Conservation (phyloP, 495 filamentous ascomycete genomes). For the Neurospora discreta region DNA sequence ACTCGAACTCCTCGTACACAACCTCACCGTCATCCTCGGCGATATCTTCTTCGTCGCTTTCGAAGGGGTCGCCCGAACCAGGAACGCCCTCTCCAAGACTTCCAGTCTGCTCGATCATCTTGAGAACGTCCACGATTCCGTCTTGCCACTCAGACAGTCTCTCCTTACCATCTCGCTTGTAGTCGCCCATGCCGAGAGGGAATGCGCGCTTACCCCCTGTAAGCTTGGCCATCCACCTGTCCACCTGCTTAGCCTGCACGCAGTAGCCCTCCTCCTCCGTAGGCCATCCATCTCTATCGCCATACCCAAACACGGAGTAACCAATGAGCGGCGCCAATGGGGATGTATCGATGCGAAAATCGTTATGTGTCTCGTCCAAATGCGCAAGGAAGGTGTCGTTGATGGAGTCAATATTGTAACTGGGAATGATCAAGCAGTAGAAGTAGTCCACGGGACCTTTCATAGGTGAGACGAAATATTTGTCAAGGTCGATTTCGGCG, state of each 20-base stretch:
- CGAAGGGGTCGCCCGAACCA: slow-evolving; percentile 70
- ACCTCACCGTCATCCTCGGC: slow-evolving; percentile 48
- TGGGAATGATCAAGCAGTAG: slow-evolving; percentile 72
- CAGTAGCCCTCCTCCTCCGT: slow-evolving; percentile 85
- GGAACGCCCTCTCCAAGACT: slow-evolving; percentile 66
- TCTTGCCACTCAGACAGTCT: slow-evolving; percentile 64
- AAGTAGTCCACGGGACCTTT: slow-evolving; percentile 49
- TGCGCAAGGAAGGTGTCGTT: slow-evolving; percentile 73
- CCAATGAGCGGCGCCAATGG: slow-evolving; percentile 66
- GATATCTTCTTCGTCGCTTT: slow-evolving; percentile 67
- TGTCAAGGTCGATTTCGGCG: slow-evolving; percentile 78
- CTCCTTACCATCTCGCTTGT: slow-evolving; percentile 55
- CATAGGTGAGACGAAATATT: slow-evolving; percentile 65
- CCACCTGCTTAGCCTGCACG: slow-evolving; percentile 75
- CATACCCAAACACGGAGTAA: slow-evolving; percentile 89
- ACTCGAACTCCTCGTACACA: slow-evolving; percentile 34
- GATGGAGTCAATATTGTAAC: slow-evolving; percentile 86
- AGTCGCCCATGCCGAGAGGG: slow-evolving; percentile 79
- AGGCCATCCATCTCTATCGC: slow-evolving; percentile 84
- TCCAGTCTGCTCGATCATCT: slow-evolving; percentile 48
- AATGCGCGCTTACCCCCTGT: slow-evolving; percentile 69
- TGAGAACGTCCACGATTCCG: slow-evolving; percentile 62
- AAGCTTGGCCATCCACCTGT: slow-evolving; percentile 91
- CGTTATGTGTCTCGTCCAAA: slow-evolving; percentile 81
- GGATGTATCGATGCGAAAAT: slow-evolving; percentile 89